Evolutionary conservation across 163 green algal species (phyloP).

Genomic region (Prototheca wickerhamii): DNA sequence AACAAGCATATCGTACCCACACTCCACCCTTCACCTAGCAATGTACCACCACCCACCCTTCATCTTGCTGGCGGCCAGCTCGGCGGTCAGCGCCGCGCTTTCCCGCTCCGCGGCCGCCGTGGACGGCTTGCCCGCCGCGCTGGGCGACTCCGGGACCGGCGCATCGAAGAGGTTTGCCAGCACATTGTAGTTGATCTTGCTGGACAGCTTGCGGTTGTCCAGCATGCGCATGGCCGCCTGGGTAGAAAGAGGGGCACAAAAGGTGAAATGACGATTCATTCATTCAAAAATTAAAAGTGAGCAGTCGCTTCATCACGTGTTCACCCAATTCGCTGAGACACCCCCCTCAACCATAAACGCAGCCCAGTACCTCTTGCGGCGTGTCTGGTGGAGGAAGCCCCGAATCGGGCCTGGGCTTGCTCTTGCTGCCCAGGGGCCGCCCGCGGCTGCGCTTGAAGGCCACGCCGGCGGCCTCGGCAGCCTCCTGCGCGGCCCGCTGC

Average conservation of each 20-base stretch:
- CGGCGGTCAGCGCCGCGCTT: neutral
- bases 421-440: slow-evolving; percentile 35
- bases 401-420: slow-evolving; percentile 15
- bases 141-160: no score
- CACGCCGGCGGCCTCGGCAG: slow-evolving; percentile 26
- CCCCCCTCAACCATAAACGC: neutral
- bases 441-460: slow-evolving; percentile 38
- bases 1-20: no score
- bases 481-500: slow-evolving; percentile 21
- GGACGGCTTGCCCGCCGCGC: no score
- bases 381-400: slow-evolving; percentile 31
- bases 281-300: neutral
- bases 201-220: slow-evolving; percentile 39
- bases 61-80: neutral
- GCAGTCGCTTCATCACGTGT: neutral
- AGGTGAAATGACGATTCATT: neutral
- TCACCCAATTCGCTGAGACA: neutral
- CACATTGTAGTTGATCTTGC: slow-evolving; percentile 51
- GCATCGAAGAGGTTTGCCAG: slow-evolving; percentile 40
- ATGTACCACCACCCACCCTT: neutral
- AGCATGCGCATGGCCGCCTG: slow-evolving; percentile 36
- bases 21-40: neutral
- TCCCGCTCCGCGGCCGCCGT: neutral
- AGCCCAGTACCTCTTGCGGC: slow-evolving; percentile 27
- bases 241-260: neutral